A percentile compares a stretch with the other conserved stretches of the same genome.
phyloP scores from a whole-genome alignment of 208 protist species.

The Acanthamoeba culbertsoni region DNA sequence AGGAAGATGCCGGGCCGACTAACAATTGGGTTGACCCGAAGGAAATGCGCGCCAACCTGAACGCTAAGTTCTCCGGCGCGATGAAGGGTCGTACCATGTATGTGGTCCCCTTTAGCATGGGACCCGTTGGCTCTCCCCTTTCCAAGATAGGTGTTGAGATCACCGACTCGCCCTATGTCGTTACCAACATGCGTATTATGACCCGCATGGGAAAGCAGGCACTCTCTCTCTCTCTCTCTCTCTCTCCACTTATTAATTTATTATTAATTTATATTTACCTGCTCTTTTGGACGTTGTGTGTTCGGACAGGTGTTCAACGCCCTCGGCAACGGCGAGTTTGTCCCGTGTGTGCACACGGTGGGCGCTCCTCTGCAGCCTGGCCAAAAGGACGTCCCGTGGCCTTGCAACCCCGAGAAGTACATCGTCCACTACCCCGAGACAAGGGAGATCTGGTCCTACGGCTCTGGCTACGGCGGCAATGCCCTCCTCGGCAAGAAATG shows the following conservation, averaged over 20 bases:
- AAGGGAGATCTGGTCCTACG: constrained; percentile 77
- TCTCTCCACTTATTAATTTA: background rate
- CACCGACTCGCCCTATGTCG: constrained; percentile 84
- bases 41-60: constrained; percentile 75
- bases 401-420: constrained; percentile 76
- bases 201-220: constrained; percentile 74
- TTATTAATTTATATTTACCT: background rate
- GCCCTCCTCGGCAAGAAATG: constrained; percentile 89
- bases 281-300: background rate
- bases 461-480: constrained; percentile 87
- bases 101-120: constrained; percentile 85
- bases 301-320: background rate
- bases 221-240: background rate
- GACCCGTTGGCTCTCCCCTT: constrained; percentile 75
- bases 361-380: constrained; percentile 73
- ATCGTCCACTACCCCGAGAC: constrained; percentile 84
- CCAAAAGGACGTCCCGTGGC: constrained; percentile 79
- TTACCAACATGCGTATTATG: constrained; percentile 84
- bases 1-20: constrained; percentile 81
- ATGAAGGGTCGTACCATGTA: constrained; percentile 86
- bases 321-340: constrained; percentile 60
- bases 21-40: constrained; percentile 82
- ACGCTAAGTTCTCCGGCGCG: constrained; percentile 65
- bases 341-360: constrained; percentile 81
- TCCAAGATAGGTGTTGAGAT: constrained; percentile 81